Evolutionary conservation across 1,284 basidiomycete species (phyloP), one percentile per base, ranked within the genome.

Genomic region (Sporisorium iseilematis-ciliati): DNA sequence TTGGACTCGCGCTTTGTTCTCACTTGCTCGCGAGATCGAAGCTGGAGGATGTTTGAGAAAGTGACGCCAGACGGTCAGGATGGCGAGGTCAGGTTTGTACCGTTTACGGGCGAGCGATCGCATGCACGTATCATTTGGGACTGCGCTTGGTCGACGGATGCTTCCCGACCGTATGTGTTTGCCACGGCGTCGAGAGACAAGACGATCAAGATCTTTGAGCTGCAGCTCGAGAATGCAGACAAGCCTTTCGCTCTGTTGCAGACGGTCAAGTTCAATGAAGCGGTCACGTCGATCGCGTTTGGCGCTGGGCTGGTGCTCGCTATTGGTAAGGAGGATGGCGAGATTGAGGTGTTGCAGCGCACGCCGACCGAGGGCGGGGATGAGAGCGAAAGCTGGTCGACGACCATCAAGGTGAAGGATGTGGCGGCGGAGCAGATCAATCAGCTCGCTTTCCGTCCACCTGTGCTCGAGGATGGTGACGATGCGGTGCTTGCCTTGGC

Each of bases 61-160:
- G 33, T 50, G 0, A 7, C 51, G 7, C 23, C 40, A 26, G 40
- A 33, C 1, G 23, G 26, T 23, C 23, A 20, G 14, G 35, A 42
- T n/a, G 52, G 38, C n/a, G 56, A 64, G 42, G 59, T 46, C 1
- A 21, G 31, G 4, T 81, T 74, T 33, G 62, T 66, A n/a, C 75
- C 77, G 3, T 69, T 67, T 26, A 71, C 77, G 14, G 79, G 79
- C 50, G 79, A 95, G 73, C 94, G 93, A 85, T 91, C 93, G 0
- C 96, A 99, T 86, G 89, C 90, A 0, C 90, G 97, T 33, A 97
- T 99, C 82, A 92, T 99, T 42, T 96, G 97, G 93, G 97, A 99
- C 84, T 93, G 91, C 79, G 90, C 91, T 23, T 99, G 95, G 93
- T 88, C 91, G 1, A 80, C 90, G 5, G 88, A 66, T 42, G 26